Conservation (phyloP, 192 early-diverging fungal species). For the Ramicandelaber brevisporus region DNA sequence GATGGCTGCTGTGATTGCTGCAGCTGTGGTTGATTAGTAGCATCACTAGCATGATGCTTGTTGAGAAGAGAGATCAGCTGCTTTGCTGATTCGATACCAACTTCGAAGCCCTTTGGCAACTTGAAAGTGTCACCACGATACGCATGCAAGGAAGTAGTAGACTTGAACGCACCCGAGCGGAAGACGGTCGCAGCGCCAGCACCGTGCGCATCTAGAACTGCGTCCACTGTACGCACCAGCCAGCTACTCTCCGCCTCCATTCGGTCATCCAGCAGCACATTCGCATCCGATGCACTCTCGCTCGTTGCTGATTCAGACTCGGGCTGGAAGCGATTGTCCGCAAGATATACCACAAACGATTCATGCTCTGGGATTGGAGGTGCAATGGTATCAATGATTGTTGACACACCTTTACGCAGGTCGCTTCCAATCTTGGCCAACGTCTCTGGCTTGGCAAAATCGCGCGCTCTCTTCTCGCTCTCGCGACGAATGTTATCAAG, state of each 20-base stretch:
- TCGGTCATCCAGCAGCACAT: constrained; percentile 11
- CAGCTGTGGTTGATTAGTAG: not conserved
- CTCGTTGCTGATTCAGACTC: too few relatives aligned
- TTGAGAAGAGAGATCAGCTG: not conserved
- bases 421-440: constrained; percentile 12
- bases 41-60: not conserved
- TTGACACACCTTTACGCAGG: constrained; percentile 12
- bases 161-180: constrained; percentile 9
- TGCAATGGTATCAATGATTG: constrained; percentile 19
- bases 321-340: constrained; percentile 10
- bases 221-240: constrained; percentile 18
- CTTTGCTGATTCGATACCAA: constrained; percentile 1
- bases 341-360: constrained; percentile 13
- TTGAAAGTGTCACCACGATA: constrained; percentile 18
- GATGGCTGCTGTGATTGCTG: too few relatives aligned
- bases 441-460: constrained; percentile 11
- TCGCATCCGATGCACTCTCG: constrained; percentile 5
- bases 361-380: constrained; percentile 19
- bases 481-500: constrained; percentile 6
- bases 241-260: too few relatives aligned
- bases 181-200: constrained; percentile 10
- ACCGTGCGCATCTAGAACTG: constrained; percentile 12
- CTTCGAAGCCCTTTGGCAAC: constrained; percentile 20
- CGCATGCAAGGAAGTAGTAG: constrained; percentile 9
- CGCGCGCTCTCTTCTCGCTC: constrained; percentile 11